These are phyloP conservation scores for Arthrobotrys entomopaga DNA, from an alignment of 2,329 filamentous ascomycete genomes.

Conservation along the genomic window DNA sequence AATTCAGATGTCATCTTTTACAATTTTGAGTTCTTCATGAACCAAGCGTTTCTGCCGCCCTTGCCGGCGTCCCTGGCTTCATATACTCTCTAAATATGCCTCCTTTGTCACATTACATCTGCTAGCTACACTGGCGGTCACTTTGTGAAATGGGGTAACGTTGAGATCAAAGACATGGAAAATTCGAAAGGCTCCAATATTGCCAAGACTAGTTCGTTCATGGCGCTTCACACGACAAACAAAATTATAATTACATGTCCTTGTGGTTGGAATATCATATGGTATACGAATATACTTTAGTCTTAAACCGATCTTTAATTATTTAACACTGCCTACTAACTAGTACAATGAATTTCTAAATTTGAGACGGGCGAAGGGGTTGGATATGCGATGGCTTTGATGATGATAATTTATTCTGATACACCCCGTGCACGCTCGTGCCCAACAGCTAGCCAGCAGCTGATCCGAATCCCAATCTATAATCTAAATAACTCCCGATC, in stretches of 20 bases:
- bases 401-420: constrained; percentile 8
- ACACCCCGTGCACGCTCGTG: not conserved
- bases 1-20: constrained; percentile 43
- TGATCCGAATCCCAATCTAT: no score
- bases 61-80: not conserved
- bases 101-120: not conserved
- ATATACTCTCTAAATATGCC: not conserved
- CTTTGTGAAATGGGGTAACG: constrained; percentile 24
- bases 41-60: constrained; percentile 9
- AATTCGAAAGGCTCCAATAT: constrained; percentile 29
- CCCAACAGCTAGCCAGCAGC: no score
- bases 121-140: constrained; percentile 17
- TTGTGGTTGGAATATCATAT: constrained; percentile 10
- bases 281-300: constrained; percentile 10
- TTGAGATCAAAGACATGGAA: constrained; percentile 9
- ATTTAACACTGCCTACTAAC: no score
- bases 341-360: no score
- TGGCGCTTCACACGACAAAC: constrained; percentile 28
- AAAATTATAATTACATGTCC: constrained; percentile 16
- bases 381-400: constrained; percentile 32
- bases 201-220: constrained; percentile 25
- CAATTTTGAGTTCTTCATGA: constrained; percentile 12
- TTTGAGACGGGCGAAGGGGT: constrained; percentile 27
- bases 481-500: no score
- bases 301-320: constrained; percentile 18